phyloP scores from a whole-genome alignment of 495 filamentous ascomycete genomes.

The Tuber magnatum region DNA sequence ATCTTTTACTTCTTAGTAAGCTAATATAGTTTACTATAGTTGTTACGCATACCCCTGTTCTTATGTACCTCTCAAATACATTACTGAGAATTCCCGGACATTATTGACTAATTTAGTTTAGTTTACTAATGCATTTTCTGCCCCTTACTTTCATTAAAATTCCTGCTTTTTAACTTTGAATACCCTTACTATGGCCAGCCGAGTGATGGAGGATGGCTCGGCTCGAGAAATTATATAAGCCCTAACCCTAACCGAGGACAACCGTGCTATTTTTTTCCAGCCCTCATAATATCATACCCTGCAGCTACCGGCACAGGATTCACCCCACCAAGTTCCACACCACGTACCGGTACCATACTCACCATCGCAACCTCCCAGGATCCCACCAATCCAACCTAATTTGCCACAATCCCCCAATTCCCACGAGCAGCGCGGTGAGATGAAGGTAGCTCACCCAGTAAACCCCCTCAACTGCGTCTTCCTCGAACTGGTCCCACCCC shows the following conservation, averaged over 20 bases:
- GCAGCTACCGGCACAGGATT: background rate
- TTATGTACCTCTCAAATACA: too few relatives aligned
- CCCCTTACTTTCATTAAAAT: too few relatives aligned
- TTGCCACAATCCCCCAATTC: background rate
- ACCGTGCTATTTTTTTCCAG: too few relatives aligned
- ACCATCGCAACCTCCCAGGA: background rate
- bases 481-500: constrained; percentile 58
- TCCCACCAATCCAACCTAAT: background rate
- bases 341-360: background rate
- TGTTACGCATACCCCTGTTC: too few relatives aligned
- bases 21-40: too few relatives aligned
- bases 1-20: too few relatives aligned
- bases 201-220: too few relatives aligned
- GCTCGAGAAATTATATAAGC: background rate
- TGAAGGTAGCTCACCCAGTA: background rate
- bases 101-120: too few relatives aligned
- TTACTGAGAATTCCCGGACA: too few relatives aligned
- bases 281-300: background rate
- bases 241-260: background rate
- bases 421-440: background rate
- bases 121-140: too few relatives aligned
- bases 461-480: constrained; percentile 45
- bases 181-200: too few relatives aligned
- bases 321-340: background rate
- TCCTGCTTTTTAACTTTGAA: too few relatives aligned